Evolutionary conservation across 495 filamentous ascomycete genomes (phyloP).

Genomic region (Podospora pseudocomata): DNA sequence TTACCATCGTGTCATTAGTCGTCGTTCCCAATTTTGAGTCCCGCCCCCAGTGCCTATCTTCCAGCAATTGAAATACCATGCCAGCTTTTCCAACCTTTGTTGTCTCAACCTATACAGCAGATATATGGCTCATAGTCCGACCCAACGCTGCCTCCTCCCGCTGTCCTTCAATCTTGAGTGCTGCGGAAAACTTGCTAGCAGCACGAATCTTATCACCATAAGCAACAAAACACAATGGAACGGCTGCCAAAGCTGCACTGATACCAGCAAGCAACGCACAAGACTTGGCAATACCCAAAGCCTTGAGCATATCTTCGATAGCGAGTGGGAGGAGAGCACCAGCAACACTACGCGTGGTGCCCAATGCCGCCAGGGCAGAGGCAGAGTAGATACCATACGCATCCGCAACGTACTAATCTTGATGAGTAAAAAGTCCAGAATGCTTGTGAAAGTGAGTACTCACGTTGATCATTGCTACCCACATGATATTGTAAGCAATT

Average conservation of each 20-base stretch:
- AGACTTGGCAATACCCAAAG: slow-evolving; percentile 27
- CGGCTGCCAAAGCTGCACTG: slow-evolving; percentile 22
- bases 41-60: neutral
- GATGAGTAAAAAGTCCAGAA: neutral
- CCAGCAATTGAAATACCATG: neutral
- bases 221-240: slow-evolving; percentile 30
- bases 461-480: slow-evolving; percentile 60
- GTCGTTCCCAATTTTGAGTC: neutral
- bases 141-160: neutral
- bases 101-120: slow-evolving; percentile 13
- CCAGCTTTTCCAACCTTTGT: neutral
- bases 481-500: slow-evolving; percentile 60
- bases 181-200: slow-evolving; percentile 20
- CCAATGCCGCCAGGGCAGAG: slow-evolving; percentile 58
- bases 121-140: slow-evolving; percentile 18
- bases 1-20: neutral
- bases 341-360: slow-evolving; percentile 52
- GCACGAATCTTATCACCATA: slow-evolving; percentile 26
- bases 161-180: slow-evolving; percentile 9
- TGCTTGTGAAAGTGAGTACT: neutral
- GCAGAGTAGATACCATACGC: slow-evolving; percentile 67
- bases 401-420: slow-evolving; percentile 56
- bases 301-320: slow-evolving; percentile 27
- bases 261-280: slow-evolving; percentile 28
- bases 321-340: slow-evolving; percentile 53